Conservation (phyloP, 1,284 basidiomycete genomes). For the Sporisorium sorghi region DNA sequence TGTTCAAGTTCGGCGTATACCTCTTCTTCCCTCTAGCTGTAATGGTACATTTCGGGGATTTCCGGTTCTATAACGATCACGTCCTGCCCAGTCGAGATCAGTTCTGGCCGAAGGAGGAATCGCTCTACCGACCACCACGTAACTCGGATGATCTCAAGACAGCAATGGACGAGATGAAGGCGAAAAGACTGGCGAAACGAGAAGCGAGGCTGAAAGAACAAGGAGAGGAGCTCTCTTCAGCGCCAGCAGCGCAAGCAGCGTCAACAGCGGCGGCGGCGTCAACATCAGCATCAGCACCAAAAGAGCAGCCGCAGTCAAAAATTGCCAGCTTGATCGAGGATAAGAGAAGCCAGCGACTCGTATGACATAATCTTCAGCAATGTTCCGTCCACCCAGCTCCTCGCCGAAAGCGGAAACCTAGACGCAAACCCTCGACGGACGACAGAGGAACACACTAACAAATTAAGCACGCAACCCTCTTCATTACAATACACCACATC, state of each 20-base stretch:
- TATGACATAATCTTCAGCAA: background rate
- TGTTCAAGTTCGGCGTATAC: constrained; percentile 71
- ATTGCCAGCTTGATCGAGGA: constrained; percentile 17
- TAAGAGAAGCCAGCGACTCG: constrained; percentile 20
- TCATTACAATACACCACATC: too few relatives aligned
- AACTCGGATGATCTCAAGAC: constrained; percentile 44
- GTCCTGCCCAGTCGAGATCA: constrained; percentile 75
- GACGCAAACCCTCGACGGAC: background rate
- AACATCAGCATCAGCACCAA: background rate
- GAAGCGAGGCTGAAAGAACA: constrained; percentile 32
- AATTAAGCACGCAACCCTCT: background rate
- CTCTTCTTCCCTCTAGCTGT: constrained; percentile 86
- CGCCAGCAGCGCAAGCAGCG: background rate
- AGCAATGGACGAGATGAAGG: constrained; percentile 53
- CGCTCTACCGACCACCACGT: constrained; percentile 55
- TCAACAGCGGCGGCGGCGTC: background rate
- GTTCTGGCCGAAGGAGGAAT: constrained; percentile 61
- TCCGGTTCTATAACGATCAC: constrained; percentile 83
- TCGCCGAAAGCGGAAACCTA: background rate
- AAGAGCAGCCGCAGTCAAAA: constrained; percentile 1
- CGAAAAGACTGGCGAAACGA: constrained; percentile 44
- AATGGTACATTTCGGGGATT: constrained; percentile 88
- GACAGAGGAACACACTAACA: background rate
- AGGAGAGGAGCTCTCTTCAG: constrained; percentile 2
- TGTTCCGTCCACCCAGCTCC: too few relatives aligned